Evolutionary conservation across 768 basidiomycete genomes (phyloP).

Genomic region (Psilocybe tampanensis): DNA sequence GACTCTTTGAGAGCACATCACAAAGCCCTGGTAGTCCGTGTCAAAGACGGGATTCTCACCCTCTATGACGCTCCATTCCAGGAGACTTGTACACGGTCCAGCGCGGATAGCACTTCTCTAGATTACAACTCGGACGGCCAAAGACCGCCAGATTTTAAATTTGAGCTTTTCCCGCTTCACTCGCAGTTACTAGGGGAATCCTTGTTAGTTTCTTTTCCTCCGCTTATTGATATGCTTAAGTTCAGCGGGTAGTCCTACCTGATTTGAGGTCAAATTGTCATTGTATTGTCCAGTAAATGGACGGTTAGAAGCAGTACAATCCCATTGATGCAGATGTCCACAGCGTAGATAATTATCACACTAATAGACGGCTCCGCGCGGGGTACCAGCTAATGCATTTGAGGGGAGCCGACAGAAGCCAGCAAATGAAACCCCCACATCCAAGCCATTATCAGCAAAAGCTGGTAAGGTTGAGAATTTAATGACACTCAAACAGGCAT

Average conservation of each 20-base stretch:
- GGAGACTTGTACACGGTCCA: conserved; percentile 76
- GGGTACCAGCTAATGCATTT: conserved; percentile 48
- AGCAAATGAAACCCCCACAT: conserved; percentile 43
- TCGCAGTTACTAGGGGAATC: conserved; percentile 88
- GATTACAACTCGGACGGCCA: conserved; percentile 73
- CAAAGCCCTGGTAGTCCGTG: conserved; percentile 49
- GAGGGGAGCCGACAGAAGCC: conserved; percentile 40
- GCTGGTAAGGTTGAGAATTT: conserved; percentile 47
- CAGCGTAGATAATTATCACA: conserved; percentile 58
- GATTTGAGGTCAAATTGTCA: conserved; percentile 68
- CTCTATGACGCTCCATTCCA: conserved; percentile 81
- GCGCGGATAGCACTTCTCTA: conserved; percentile 74
- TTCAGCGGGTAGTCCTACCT: conserved; percentile 84
- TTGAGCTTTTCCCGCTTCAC: conserved; percentile 85
- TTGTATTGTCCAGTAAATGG: conserved; percentile 28
- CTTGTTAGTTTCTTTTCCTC: conserved; percentile 92
- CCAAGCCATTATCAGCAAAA: conserved; percentile 40
- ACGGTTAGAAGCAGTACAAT: conserved; percentile 29
- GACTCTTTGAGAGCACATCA: conserved; percentile 78
- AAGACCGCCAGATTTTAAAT: conserved; percentile 74
- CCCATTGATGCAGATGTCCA: conserved; percentile 20
- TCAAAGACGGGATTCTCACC: conserved; percentile 63
- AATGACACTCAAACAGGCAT: conserved; percentile 80
- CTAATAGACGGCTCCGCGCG: conserved; percentile 30
- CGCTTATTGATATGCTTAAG: conserved; percentile 90